Base-by-base conservation (phyloP, 306 rosid species). In the Hippophae gyantsensis region DNA sequence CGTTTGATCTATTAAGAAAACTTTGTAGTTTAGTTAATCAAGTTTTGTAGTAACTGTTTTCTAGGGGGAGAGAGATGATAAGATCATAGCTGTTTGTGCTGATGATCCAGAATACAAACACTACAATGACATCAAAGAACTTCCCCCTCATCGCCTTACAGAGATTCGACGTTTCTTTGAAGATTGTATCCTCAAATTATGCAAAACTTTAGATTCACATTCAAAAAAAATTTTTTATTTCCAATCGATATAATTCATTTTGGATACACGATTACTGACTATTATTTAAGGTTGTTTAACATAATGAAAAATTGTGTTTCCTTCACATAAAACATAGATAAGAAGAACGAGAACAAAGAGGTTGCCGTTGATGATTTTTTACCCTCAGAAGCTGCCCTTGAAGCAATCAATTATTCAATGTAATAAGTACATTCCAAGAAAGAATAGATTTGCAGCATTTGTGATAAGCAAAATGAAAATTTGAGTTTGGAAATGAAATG, bases 141-240 rank as follows among this genome's bases (percentile, higher is more conserved):
- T 88, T 49, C 68, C 93, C 23, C 97, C 99, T 59, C 99, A 93
- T 67, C 99, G 99, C 71, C 89, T 93, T 48, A 62, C 82, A 7
- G 99, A 93, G 77, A 93, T 93, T n/a, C 82, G 93, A 1, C 86
- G 96, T 67, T 93, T 93, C 90, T 93, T 93, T 56, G 99, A 93
- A 84, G 97, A 93, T 69, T 93, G 95, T 86, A 92, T 79, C 88
- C 89, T 83, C 76, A 12, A 18, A 27, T 61, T 56, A 42, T 27
- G 44, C 14, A 40, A 25, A 25, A 48, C 43, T 32, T 12, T 13
- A 52, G 51, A 40, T 46, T 65, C 32, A 32, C 5, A 32, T 32
- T 32, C 5, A n/a, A n/a, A n/a, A n/a, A n/a, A n/a, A n/a, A n/a
- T n/a, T n/a, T n/a, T n/a, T n/a, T n/a, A n/a, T 32, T 32, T 32